Evolutionary conservation across 208 protist genomes (phyloP).

Genomic region (Wallacemonas sp.): DNA sequence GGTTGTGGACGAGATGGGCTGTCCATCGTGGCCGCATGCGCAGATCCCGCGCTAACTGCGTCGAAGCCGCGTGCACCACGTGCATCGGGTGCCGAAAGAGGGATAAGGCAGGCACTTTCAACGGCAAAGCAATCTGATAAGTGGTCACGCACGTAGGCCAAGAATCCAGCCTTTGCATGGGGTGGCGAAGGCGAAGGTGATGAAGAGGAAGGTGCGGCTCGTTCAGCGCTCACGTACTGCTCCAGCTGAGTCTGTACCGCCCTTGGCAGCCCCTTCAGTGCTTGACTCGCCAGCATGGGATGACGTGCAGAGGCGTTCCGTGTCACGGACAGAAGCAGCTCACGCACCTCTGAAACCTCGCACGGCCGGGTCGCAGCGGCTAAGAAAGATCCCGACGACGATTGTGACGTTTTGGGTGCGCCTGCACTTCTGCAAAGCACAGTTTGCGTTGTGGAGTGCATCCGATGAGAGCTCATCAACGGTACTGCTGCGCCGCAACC

Average conservation of each 20-base stretch:
- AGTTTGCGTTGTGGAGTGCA: not conserved
- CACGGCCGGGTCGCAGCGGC: conserved; percentile 16
- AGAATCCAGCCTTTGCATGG: conserved; percentile 8
- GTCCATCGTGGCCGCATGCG: too few species aligned
- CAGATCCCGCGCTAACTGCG: too few species aligned
- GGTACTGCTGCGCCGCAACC: too few species aligned
- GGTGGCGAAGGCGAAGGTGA: not conserved
- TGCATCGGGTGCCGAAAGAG: not conserved
- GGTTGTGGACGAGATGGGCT: too few species aligned
- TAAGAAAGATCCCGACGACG: too few species aligned
- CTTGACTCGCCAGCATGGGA: conserved; percentile 25
- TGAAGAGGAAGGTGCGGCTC: not conserved
- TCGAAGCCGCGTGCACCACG: not conserved
- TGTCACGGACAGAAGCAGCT: conserved; percentile 42
- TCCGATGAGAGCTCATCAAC: too few species aligned
- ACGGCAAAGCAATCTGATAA: conserved; percentile 4
- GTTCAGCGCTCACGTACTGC: conserved; percentile 17
- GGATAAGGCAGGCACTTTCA: conserved; percentile 3
- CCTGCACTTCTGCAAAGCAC: not conserved
- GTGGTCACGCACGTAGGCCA: conserved; percentile 21
- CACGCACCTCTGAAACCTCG: conserved; percentile 59
- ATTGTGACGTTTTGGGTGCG: too few species aligned
- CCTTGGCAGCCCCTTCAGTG: conserved; percentile 11
- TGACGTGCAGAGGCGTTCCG: conserved; percentile 13
- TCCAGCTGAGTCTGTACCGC: conserved; percentile 28